Evolutionary conservation across 1,284 basidiomycete species (phyloP).

Genomic region (Cutaneotrichosporon mucoides): DNA sequence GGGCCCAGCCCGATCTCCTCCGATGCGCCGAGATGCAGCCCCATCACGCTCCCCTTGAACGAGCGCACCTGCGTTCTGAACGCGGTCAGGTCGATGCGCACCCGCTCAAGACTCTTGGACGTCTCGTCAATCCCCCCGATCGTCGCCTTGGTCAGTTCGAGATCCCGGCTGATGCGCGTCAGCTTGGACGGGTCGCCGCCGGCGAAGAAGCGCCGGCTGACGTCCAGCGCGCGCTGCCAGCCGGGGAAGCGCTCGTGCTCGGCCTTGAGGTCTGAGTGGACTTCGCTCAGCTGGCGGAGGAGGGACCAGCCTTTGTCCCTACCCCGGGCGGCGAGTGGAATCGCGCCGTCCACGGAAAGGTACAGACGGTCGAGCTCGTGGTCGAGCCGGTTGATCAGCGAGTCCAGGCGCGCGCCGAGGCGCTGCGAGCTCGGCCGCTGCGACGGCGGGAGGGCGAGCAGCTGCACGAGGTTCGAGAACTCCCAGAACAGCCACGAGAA

Average conservation of each 20-base stretch:
- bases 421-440: not conserved
- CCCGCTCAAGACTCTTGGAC: slow-evolving; percentile 26
- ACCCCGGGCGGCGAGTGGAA: not conserved
- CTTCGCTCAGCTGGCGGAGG: slow-evolving; percentile 8
- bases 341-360: slow-evolving; percentile 2
- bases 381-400: slow-evolving; percentile 31
- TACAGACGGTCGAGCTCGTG: slow-evolving; percentile 31
- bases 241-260: slow-evolving; percentile 31
- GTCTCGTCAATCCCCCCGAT: slow-evolving; percentile 28
- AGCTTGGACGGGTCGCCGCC: slow-evolving; percentile 37
- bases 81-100: slow-evolving; percentile 26
- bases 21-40: slow-evolving; percentile 37
- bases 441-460: slow-evolving; percentile 23
- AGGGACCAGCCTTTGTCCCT: slow-evolving; percentile 5
- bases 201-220: slow-evolving; percentile 29
- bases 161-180: slow-evolving; percentile 30
- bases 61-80: slow-evolving; percentile 39
- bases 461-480: slow-evolving; percentile 33
- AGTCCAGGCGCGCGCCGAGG: slow-evolving; percentile 31
- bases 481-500: slow-evolving; percentile 46
- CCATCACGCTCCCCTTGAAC: slow-evolving; percentile 41
- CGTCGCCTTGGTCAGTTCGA: slow-evolving; percentile 28
- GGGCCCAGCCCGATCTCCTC: slow-evolving; percentile 25
- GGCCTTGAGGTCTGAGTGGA: slow-evolving; percentile 10
- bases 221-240: slow-evolving; percentile 34